phyloP scores from a whole-genome alignment of 2,329 filamentous ascomycete genomes.

The Xylaria sp. region DNA sequence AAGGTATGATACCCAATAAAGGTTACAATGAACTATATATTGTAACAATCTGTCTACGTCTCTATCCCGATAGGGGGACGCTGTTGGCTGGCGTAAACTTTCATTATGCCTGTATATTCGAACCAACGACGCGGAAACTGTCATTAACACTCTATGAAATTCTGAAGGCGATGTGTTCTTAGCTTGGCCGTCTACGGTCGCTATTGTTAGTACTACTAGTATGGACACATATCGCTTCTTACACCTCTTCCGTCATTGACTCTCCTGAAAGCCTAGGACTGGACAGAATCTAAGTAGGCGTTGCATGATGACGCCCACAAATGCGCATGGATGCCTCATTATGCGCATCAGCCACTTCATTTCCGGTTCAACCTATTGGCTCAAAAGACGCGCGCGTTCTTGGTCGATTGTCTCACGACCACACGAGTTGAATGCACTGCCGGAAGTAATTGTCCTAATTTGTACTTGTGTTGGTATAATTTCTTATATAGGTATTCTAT shows the following conservation, averaged over 20 bases:
- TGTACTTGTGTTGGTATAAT: background rate
- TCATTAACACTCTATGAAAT: background rate
- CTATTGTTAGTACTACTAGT: background rate
- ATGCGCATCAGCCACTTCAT: constrained; percentile 26
- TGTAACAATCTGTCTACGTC: background rate
- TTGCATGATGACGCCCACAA: constrained; percentile 1
- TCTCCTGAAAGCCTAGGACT: background rate
- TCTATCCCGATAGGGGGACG: background rate
- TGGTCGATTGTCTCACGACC: constrained; percentile 3
- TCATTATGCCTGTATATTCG: background rate
- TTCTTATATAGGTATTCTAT: background rate
- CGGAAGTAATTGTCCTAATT: background rate
- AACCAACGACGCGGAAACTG: background rate
- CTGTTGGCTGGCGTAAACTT: background rate
- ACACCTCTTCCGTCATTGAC: background rate
- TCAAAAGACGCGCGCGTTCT: background rate
- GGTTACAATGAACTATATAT: constrained; percentile 7
- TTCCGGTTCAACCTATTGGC: constrained; percentile 17
- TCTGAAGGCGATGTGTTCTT: background rate
- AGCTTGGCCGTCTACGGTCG: background rate
- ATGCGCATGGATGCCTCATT: background rate
- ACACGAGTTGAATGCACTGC: background rate
- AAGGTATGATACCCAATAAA: constrained; percentile 34
- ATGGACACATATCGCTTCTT: background rate
- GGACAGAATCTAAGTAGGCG: background rate